Conservation (phyloP, 2,329 filamentous ascomycete species). For the Diaporthe ilicicola region DNA sequence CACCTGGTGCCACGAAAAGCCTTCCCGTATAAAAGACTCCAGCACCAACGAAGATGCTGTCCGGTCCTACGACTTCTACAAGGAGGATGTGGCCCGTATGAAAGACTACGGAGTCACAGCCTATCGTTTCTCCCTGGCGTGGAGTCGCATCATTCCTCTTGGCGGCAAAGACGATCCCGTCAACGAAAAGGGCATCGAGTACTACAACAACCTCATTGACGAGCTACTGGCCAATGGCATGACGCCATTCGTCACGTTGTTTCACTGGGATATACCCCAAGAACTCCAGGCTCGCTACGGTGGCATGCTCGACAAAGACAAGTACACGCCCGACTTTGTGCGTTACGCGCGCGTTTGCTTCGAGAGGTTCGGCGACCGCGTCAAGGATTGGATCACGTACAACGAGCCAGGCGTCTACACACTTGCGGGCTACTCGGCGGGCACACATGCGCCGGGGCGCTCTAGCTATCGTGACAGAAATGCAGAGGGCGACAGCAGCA, state of each 20-base stretch:
- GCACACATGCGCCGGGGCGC: conserved; percentile 44
- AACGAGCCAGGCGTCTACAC: conserved; percentile 46
- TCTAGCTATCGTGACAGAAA: conserved; percentile 44
- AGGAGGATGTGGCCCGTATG: conserved; percentile 66
- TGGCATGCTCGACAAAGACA: conserved; percentile 67
- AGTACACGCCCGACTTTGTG: conserved; percentile 67
- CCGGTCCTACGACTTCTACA: conserved; percentile 50
- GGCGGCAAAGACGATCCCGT: conserved; percentile 70
- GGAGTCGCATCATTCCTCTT: conserved; percentile 71
- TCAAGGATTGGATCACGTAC: conserved; percentile 66
- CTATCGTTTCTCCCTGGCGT: conserved; percentile 72
- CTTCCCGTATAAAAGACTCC: conserved; percentile 48
- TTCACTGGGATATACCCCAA: conserved; percentile 72
- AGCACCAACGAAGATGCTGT: conserved; percentile 50
- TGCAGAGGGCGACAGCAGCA: conserved; percentile 43
- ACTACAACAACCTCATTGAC: conserved; percentile 68
- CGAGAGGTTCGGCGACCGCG: conserved; percentile 62
- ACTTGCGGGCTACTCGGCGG: conserved; percentile 45
- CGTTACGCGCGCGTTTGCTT: conserved; percentile 67
- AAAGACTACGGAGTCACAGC: conserved; percentile 66
- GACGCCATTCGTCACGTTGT: conserved; percentile 68
- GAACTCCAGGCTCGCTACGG: conserved; percentile 67
- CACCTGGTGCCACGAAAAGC: conserved; percentile 46
- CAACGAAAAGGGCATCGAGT: conserved; percentile 66
- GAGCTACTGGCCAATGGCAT: conserved; percentile 66